phyloP scores from a whole-genome alignment of 2,329 filamentous ascomycete genomes.

The Fusarium sp. region DNA sequence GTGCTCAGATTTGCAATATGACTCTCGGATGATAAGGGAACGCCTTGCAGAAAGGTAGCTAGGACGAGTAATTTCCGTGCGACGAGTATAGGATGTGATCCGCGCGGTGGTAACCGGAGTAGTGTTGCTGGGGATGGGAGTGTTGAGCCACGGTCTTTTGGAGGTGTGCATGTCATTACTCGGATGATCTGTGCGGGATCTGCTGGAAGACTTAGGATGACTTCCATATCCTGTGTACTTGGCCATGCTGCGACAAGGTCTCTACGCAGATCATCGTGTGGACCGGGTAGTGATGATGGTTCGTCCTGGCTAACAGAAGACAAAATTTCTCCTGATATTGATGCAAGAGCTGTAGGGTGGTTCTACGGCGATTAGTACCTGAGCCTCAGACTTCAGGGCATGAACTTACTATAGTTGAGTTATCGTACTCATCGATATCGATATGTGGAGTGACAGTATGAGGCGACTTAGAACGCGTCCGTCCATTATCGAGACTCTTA shows the following conservation, averaged over 20 bases:
- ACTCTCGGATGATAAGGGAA: constrained; percentile 23
- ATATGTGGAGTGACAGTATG: not conserved
- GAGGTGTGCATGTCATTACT: constrained; percentile 51
- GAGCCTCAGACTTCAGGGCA: accelerated
- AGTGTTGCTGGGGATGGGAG: constrained; percentile 48
- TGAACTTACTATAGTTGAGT: not conserved
- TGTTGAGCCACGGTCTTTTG: constrained; percentile 27
- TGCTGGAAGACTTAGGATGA: constrained; percentile 52
- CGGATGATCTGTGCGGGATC: constrained; percentile 53
- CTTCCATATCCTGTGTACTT: constrained; percentile 53
- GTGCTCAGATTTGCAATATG: constrained; percentile 26
- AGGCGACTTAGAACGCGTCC: not conserved
- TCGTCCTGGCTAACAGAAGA: not conserved
- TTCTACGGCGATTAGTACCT: not conserved
- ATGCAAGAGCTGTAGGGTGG: not conserved
- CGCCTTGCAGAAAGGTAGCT: constrained; percentile 54
- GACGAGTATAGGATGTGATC: constrained; percentile 58
- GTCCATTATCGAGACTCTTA: not conserved
- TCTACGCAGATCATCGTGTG: constrained; percentile 46
- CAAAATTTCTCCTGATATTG: not conserved
- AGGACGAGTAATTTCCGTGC: constrained; percentile 58
- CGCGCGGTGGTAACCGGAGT: constrained; percentile 44
- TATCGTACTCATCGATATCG: too few species aligned
- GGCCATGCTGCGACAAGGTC: constrained; percentile 58
- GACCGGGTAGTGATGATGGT: not conserved